Percentiles rank a stretch among this genome's conserved stretches.
Conservation (phyloP, 2,329 filamentous ascomycete species). For the Apiospora sp. region DNA sequence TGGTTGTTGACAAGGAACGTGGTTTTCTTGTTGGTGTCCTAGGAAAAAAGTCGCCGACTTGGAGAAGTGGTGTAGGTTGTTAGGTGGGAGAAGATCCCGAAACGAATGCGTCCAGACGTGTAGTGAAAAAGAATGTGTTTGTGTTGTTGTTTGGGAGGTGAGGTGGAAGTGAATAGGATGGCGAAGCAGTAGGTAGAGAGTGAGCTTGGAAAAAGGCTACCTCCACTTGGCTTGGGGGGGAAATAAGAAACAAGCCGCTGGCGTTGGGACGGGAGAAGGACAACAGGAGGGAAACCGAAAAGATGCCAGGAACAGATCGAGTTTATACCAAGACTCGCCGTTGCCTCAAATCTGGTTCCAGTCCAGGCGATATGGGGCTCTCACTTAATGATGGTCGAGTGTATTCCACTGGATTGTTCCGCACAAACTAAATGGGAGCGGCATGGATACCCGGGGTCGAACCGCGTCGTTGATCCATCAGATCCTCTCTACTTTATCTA, state of each 20-base stretch:
- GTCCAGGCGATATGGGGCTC: not conserved
- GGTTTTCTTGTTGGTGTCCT: not conserved
- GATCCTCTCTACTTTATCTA: slow-evolving; percentile 19
- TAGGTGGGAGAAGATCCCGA: not conserved
- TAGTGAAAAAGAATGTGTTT: slow-evolving; percentile 22
- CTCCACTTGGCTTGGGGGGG: slow-evolving; percentile 16
- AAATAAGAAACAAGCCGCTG: slow-evolving; percentile 19
- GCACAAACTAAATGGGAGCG: slow-evolving; percentile 9
- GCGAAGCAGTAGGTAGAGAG: slow-evolving; percentile 7
- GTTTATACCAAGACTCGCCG: slow-evolving; percentile 21
- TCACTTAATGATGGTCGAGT: not conserved
- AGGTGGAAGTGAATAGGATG: slow-evolving; percentile 11
- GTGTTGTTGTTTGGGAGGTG: not conserved
- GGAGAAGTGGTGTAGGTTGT: slow-evolving; percentile 10
- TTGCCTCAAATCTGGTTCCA: slow-evolving; percentile 11
- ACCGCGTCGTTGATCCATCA: slow-evolving; percentile 8
- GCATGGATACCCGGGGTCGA: slow-evolving; percentile 10
- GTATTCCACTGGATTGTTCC: slow-evolving; percentile 13
- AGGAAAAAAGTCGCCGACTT: not conserved
- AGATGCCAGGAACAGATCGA: slow-evolving; percentile 12
- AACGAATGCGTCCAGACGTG: slow-evolving; percentile 17
- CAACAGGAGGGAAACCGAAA: not conserved
- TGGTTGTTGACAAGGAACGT: slow-evolving; percentile 5
- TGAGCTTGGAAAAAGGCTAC: not conserved
- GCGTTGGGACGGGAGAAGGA: slow-evolving; percentile 3